phyloP scores from a whole-genome alignment of 2,329 filamentous ascomycete genomes.

The Purpureocillium takamizusanense region DNA sequence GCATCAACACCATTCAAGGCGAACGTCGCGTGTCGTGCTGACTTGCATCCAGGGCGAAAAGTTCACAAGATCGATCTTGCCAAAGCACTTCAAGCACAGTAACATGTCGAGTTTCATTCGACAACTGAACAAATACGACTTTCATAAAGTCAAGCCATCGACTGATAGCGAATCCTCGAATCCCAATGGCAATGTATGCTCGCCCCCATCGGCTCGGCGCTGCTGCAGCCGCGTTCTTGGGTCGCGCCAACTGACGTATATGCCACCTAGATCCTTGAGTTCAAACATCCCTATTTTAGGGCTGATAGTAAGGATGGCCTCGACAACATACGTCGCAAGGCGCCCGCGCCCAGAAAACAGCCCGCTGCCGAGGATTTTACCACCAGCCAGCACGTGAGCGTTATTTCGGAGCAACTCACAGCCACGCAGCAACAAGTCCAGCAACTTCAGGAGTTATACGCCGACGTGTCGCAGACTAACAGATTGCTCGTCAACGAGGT shows the following conservation, averaged over 20 bases:
- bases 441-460: constrained; percentile 74
- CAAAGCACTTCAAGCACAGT: constrained; percentile 98
- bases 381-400: constrained; percentile 78
- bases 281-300: constrained; percentile 94
- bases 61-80: constrained; percentile 93
- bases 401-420: constrained; percentile 79
- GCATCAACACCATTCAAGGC: too few relatives aligned
- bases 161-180: constrained; percentile 24
- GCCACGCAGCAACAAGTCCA: constrained; percentile 92
- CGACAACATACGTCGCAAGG: constrained; percentile 93
- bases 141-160: constrained; percentile 78
- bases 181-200: constrained; percentile 25
- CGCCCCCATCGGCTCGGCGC: neutral
- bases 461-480: constrained; percentile 61
- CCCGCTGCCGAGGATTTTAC: constrained; percentile 61
- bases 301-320: constrained; percentile 92
- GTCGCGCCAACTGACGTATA: constrained; percentile 3
- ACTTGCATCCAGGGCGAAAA: constrained; percentile 68
- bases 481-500: constrained; percentile 54
- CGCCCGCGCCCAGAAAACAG: constrained; percentile 77
- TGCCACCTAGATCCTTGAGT: constrained; percentile 55
- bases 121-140: constrained; percentile 95
- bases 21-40: too few relatives aligned
- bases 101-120: constrained; percentile 97
- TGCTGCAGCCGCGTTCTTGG: neutral